These are phyloP conservation scores for Zygosaccharomyces kombuchaensis DNA, from an alignment of 805 yeast species.

Conservation along the genomic window DNA sequence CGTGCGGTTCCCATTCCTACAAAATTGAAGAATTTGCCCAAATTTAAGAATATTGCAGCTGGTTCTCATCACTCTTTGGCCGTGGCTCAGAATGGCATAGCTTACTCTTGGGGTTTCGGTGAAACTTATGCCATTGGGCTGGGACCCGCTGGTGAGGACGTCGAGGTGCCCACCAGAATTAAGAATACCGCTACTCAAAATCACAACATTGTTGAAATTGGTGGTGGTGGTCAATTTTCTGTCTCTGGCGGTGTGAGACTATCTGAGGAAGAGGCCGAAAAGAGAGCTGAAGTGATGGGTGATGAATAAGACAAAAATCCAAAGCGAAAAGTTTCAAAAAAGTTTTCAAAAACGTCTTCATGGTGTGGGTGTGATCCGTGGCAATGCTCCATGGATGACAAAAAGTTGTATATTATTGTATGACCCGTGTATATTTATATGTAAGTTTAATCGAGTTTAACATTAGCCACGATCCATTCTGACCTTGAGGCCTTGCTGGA, in stretches of 20 bases:
- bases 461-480: slow-evolving; percentile 47
- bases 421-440: slow-evolving; percentile 2
- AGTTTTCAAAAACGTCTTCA: not conserved
- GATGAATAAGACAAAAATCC: slow-evolving; percentile 31
- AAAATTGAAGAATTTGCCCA: slow-evolving; percentile 53
- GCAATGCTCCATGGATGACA: not conserved
- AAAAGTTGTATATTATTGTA: slow-evolving; percentile 1
- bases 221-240: slow-evolving; percentile 97
- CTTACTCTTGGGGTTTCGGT: slow-evolving; percentile 96
- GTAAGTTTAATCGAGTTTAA: not conserved
- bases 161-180: slow-evolving; percentile 82
- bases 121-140: slow-evolving; percentile 95
- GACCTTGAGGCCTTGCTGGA: slow-evolving; percentile 61
- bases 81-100: slow-evolving; percentile 74
- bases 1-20: slow-evolving; percentile 88
- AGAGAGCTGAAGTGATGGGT: slow-evolving; percentile 47
- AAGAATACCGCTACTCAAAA: slow-evolving; percentile 89
- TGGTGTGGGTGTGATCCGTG: not conserved
- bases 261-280: slow-evolving; percentile 39
- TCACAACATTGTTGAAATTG: slow-evolving; percentile 63
- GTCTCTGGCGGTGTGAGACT: slow-evolving; percentile 71
- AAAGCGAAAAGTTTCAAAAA: not conserved
- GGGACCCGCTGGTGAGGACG: slow-evolving; percentile 84
- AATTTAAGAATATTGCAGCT: slow-evolving; percentile 56
- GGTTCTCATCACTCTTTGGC: slow-evolving; percentile 95